phyloP scores from a whole-genome alignment of 2,329 filamentous ascomycete species.

The Colletotrichum echinochloae region DNA sequence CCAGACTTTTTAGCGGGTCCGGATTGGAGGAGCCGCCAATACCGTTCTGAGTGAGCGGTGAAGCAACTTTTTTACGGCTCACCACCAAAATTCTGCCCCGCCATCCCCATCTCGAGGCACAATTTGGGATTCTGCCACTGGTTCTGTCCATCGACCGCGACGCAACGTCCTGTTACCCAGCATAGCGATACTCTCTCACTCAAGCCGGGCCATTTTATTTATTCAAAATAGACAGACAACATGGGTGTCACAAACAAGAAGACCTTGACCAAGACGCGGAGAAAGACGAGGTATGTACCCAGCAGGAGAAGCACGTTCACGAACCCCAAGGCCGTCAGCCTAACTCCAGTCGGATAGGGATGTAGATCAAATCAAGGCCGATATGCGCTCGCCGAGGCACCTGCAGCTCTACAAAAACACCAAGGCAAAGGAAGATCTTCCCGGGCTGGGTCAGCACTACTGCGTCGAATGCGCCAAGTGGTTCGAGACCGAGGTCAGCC shows the following conservation, averaged over 20 bases:
- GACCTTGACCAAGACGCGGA: conserved; percentile 80
- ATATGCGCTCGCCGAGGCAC: conserved; percentile 83
- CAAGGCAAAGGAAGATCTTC: conserved; percentile 87
- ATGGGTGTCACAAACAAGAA: conserved; percentile 78
- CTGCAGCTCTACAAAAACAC: conserved; percentile 81
- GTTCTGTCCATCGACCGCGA: background rate
- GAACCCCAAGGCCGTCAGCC: background rate
- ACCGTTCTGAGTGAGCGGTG: conserved; percentile 17
- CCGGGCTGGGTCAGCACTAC: conserved; percentile 86
- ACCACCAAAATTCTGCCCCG: conserved; percentile 30
- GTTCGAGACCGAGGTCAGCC: conserved; percentile 87
- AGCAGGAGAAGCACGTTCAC: conserved; percentile 36
- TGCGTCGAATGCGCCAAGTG: conserved; percentile 96
- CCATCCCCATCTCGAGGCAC: conserved; percentile 7
- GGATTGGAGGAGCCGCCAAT: background rate
- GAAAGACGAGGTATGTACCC: conserved; percentile 71
- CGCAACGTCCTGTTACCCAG: background rate
- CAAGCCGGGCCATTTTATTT: background rate
- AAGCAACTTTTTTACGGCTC: conserved; percentile 29
- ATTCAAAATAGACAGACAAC: conserved; percentile 45
- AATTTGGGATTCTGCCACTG: conserved; percentile 27
- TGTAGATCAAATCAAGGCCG: conserved; percentile 90
- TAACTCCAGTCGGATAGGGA: conserved; percentile 68
- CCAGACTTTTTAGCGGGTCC: conserved; percentile 13
- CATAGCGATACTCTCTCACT: background rate